Conservation (phyloP, 345 rosid genomes). For the Populus davidiana region DNA sequence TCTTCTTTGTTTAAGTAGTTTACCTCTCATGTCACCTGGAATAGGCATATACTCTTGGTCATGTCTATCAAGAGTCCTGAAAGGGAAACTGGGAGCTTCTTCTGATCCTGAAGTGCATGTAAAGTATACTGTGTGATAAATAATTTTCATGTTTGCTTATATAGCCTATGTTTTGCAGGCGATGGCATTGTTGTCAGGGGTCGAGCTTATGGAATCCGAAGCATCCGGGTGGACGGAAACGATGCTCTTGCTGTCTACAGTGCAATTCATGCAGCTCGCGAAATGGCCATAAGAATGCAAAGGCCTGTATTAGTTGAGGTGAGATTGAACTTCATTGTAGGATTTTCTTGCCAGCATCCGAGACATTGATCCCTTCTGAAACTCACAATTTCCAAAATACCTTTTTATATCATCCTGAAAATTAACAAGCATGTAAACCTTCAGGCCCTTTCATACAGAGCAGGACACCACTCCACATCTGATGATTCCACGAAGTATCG, state of each 20-base stretch:
- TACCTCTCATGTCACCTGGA: background rate
- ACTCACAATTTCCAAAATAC: background rate
- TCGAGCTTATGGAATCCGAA: conserved; percentile 74
- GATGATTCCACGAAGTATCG: conserved; percentile 95
- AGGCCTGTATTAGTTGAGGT: conserved; percentile 89
- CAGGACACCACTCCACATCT: conserved; percentile 88
- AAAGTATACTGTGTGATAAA: background rate
- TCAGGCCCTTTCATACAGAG: conserved; percentile 87
- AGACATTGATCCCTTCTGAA: background rate
- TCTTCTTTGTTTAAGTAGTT: background rate
- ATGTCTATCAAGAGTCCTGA: background rate
- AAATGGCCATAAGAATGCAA: conserved; percentile 63
- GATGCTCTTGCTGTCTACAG: conserved; percentile 86
- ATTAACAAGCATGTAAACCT: background rate
- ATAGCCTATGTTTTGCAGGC: conserved; percentile 42
- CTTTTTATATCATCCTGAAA: background rate
- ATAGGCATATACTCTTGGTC: background rate
- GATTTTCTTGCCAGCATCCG: background rate
- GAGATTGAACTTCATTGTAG: background rate
- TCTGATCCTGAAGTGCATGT: background rate
- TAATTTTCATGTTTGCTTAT: background rate
- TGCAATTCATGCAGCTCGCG: conserved; percentile 69
- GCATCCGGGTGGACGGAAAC: conserved; percentile 89
- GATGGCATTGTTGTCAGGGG: conserved; percentile 85
- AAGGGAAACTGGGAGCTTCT: background rate